Evolutionary conservation across 805 yeast species (phyloP).

Genomic region (Candida vaughaniae): DNA sequence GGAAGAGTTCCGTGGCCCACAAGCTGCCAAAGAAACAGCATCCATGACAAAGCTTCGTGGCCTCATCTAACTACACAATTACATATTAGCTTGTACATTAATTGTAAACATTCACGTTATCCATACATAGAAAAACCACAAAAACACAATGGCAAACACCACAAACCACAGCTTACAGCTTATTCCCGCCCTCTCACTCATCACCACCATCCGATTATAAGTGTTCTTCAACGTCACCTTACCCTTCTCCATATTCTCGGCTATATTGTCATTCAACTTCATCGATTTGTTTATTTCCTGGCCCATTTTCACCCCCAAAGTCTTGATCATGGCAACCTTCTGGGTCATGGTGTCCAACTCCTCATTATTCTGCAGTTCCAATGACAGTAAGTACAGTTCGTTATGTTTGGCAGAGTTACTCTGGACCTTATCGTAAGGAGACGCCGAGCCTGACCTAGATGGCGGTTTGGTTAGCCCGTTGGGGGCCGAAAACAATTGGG

Average conservation of each 20-base stretch:
- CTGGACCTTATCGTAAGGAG: slow-evolving; percentile 38
- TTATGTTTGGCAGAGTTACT: slow-evolving; percentile 34
- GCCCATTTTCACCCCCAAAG: slow-evolving; percentile 43
- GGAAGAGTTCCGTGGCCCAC: background rate
- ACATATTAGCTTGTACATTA: no score
- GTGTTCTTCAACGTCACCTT: slow-evolving; percentile 41
- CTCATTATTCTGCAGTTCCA: slow-evolving; percentile 43
- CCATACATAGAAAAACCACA: slow-evolving; percentile 46
- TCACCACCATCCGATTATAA: slow-evolving; percentile 41
- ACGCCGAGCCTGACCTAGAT: slow-evolving; percentile 23
- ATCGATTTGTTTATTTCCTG: slow-evolving; percentile 42
- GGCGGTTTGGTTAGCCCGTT: slow-evolving; percentile 15
- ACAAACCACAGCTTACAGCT: slow-evolving; percentile 45
- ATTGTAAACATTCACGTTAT: slow-evolving; percentile 10
- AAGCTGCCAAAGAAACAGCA: background rate
- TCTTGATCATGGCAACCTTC: slow-evolving; percentile 41
- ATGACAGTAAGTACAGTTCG: slow-evolving; percentile 41
- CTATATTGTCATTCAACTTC: slow-evolving; percentile 40
- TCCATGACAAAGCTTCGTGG: no score
- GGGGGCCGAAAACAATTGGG: slow-evolving; percentile 36
- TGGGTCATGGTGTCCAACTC: slow-evolving; percentile 42
- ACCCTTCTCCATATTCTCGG: slow-evolving; percentile 40
- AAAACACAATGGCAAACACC: slow-evolving; percentile 34
- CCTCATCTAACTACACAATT: no score
- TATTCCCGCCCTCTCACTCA: slow-evolving; percentile 48